A percentile compares a stretch with the other conserved stretches of the same genome.
Conservation (phyloP, 768 basidiomycete species). For the Lentinula sp. region DNA sequence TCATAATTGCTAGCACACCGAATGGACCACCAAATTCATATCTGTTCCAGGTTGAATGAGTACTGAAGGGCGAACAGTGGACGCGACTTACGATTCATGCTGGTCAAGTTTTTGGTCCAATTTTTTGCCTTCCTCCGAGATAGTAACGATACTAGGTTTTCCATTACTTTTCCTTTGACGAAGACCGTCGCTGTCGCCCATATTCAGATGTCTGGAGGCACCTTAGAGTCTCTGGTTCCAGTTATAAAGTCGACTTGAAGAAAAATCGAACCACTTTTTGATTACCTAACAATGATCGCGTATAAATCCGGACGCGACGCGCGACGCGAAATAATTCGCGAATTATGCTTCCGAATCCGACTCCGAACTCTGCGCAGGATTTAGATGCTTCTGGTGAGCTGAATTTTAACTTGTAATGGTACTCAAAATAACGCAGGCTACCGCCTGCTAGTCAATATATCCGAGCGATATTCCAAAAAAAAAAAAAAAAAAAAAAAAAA, state of each 20-base stretch:
- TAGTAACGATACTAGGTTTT: constrained; percentile 16
- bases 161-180: constrained; percentile 16
- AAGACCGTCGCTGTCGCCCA: neutral
- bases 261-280: neutral
- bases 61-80: neutral
- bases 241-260: neutral
- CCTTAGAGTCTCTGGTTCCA: too few species aligned
- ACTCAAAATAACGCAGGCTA: too few species aligned
- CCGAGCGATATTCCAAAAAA: too few species aligned
- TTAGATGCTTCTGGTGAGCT: too few species aligned
- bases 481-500: too few species aligned
- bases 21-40: constrained; percentile 96
- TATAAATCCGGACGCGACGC: too few species aligned
- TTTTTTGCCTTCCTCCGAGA: constrained; percentile 69
- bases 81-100: constrained; percentile 47
- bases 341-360: too few species aligned
- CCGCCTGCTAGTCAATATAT: too few species aligned
- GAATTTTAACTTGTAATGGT: too few species aligned
- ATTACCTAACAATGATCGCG: too few species aligned
- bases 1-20: constrained; percentile 91
- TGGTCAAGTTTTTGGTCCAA: constrained; percentile 69
- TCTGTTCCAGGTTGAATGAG: constrained; percentile 32
- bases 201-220: neutral
- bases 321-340: too few species aligned
- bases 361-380: too few species aligned